These are phyloP conservation scores for Trametes coccinea DNA, from an alignment of 768 basidiomycete species.

Conservation along the genomic window DNA sequence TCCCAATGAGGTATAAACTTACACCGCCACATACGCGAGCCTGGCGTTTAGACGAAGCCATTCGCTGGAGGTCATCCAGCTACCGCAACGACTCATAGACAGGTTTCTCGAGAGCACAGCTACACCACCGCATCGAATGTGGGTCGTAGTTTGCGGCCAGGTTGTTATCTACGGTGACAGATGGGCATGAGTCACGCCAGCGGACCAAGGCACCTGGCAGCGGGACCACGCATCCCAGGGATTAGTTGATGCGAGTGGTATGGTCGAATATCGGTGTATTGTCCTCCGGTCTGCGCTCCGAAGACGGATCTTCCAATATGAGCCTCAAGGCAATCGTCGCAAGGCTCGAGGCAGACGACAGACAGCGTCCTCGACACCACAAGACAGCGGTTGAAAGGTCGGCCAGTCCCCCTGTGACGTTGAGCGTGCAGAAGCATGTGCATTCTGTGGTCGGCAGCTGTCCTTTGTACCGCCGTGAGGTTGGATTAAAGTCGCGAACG, in stretches of 20 bases:
- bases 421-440: not conserved
- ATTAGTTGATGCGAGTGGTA: not conserved
- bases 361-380: not conserved
- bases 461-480: not conserved
- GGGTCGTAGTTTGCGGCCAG: not conserved
- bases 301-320: not conserved
- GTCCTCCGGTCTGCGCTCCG: slow-evolving; percentile 1
- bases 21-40: slow-evolving; percentile 1
- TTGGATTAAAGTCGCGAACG: not conserved
- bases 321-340: slow-evolving; percentile 11
- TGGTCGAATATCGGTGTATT: not conserved
- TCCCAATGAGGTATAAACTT: not conserved
- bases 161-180: too few species aligned
- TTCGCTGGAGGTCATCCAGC: not conserved
- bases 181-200: not conserved
- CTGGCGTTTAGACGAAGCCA: not conserved
- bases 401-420: not conserved
- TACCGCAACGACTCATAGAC: too few species aligned
- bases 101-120: too few species aligned
- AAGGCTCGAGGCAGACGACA: slow-evolving; percentile 14
- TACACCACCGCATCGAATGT: too few species aligned
- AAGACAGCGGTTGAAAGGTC: not conserved
- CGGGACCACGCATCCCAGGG: not conserved
- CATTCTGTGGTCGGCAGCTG: not conserved
- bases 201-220: not conserved